Evolutionary conservation across 2,329 filamentous ascomycete species (phyloP).

Genomic region (Helotiales sp.): DNA sequence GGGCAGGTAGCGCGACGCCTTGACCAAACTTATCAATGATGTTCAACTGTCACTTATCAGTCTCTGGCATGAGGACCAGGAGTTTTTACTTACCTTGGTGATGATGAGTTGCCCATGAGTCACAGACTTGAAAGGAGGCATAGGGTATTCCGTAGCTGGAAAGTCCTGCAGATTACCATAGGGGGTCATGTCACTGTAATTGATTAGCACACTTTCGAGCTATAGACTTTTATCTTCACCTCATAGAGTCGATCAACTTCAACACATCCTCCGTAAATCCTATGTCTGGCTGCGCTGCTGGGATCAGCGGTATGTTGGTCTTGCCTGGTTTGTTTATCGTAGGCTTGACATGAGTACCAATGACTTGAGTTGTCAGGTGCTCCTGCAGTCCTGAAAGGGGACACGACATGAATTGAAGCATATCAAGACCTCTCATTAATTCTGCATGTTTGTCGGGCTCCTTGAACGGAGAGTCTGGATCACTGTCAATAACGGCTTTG

Average conservation of each 20-base stretch:
- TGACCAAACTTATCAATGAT: slow-evolving; percentile 56
- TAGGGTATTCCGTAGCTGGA: slow-evolving; percentile 18
- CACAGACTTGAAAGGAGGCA: slow-evolving; percentile 49
- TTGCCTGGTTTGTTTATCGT: slow-evolving; percentile 29
- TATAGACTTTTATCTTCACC: background rate
- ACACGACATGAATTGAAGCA: slow-evolving; percentile 37
- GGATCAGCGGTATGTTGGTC: slow-evolving; percentile 12
- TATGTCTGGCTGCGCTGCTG: slow-evolving; percentile 30
- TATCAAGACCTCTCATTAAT: background rate
- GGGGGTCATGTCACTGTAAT: slow-evolving; percentile 44
- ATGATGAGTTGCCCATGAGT: slow-evolving; percentile 55
- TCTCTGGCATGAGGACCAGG: background rate
- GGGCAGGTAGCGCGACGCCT: slow-evolving; percentile 44
- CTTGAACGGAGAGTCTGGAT: background rate
- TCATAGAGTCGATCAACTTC: slow-evolving; percentile 36
- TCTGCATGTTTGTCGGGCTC: background rate
- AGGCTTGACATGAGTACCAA: slow-evolving; percentile 50
- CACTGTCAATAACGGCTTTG: background rate
- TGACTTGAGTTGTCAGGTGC: slow-evolving; percentile 43
- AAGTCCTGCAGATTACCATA: slow-evolving; percentile 43
- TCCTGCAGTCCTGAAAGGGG: slow-evolving; percentile 44
- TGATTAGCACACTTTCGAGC: background rate
- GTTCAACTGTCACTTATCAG: slow-evolving; percentile 45
- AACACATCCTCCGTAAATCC: slow-evolving; percentile 29
- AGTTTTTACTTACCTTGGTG: slow-evolving; percentile 38